phyloP scores from a whole-genome alignment of 192 early-diverging fungal species.

The Rhizophagus clarus region DNA sequence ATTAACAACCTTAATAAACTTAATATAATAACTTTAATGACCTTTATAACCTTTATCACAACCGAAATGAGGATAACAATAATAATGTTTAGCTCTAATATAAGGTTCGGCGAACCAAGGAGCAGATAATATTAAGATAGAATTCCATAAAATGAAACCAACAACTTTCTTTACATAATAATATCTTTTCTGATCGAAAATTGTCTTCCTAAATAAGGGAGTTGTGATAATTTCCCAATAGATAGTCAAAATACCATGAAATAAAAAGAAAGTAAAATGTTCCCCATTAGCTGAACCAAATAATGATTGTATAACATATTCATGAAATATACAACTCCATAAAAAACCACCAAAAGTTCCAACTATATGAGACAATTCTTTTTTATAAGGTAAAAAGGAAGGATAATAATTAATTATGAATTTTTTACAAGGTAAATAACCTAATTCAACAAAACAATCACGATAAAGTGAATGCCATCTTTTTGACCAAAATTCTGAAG shows the following conservation, averaged over 20 bases:
- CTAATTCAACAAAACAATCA: neutral
- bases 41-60: neutral
- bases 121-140: neutral
- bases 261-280: neutral
- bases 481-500: neutral
- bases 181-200: neutral
- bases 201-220: neutral
- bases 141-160: neutral
- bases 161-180: neutral
- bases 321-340: neutral
- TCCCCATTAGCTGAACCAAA: neutral
- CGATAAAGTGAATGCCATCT: neutral
- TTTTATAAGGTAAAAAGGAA: neutral
- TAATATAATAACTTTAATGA: too few relatives aligned
- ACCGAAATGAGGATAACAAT: neutral
- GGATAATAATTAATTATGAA: neutral
- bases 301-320: neutral
- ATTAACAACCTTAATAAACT: too few relatives aligned
- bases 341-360: neutral
- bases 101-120: neutral
- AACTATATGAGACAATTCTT: neutral
- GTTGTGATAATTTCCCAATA: neutral
- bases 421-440: neutral
- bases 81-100: neutral
- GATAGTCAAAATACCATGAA: neutral